Conservation (phyloP, 148 eudicot genomes). For the Fagopyrum esculentum region DNA sequence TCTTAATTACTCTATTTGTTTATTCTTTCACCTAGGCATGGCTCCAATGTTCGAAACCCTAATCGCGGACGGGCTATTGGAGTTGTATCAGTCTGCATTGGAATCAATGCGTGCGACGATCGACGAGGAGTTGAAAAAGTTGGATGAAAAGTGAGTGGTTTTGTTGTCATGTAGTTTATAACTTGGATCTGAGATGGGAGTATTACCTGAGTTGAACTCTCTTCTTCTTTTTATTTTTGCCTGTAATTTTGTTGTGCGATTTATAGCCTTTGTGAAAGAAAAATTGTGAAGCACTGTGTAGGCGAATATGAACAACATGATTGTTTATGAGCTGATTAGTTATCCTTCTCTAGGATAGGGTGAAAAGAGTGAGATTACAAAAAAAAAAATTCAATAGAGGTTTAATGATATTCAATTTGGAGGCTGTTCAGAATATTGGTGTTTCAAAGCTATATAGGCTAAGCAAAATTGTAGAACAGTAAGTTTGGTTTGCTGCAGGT, state of each 20-base stretch:
- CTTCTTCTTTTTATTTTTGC: background rate
- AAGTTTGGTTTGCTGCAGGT: no score
- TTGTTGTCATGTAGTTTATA: background rate
- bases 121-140: constrained; percentile 70
- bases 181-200: background rate
- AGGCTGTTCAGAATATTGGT: no score
- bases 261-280: background rate
- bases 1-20: background rate
- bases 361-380: no score
- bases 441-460: no score
- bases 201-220: background rate
- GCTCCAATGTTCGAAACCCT: constrained; percentile 69
- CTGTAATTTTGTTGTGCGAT: background rate
- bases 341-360: no score
- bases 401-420: no score
- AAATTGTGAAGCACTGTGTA: background rate
- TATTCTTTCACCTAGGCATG: constrained; percentile 45
- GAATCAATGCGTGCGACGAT: constrained; percentile 63
- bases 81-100: constrained; percentile 58
- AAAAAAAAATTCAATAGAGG: no score
- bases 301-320: background rate
- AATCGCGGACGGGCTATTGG: constrained; percentile 34
- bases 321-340: background rate
- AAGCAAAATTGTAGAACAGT: no score
- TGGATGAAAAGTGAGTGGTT: constrained; percentile 77